Evolutionary conservation across 2,329 filamentous ascomycete genomes (phyloP).

Genomic region (Fusarium verrucosum): DNA sequence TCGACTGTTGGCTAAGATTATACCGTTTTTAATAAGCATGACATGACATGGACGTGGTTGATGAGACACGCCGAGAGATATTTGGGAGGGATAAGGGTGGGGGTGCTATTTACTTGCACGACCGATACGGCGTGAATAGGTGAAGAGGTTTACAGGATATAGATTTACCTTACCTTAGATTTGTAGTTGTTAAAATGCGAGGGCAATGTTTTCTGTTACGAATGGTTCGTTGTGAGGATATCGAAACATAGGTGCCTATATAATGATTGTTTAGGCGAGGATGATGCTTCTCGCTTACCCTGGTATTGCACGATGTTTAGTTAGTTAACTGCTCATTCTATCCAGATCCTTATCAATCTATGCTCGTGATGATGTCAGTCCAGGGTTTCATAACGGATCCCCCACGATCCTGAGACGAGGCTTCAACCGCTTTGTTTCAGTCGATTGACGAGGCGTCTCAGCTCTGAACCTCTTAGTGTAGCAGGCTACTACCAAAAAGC

Average conservation of each 20-base stretch:
- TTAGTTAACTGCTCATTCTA: too few relatives aligned
- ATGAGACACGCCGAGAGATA: conserved; percentile 39
- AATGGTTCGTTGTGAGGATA: neutral
- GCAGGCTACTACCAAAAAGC: conserved; percentile 17
- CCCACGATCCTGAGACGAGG: conserved; percentile 21
- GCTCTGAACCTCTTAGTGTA: conserved; percentile 18
- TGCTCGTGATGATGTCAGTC: neutral
- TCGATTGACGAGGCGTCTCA: conserved; percentile 35
- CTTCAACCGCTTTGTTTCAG: conserved; percentile 41
- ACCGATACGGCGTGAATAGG: conserved; percentile 34
- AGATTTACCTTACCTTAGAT: conserved; percentile 47
- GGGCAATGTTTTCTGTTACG: conserved; percentile 33
- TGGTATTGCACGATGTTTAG: too few relatives aligned
- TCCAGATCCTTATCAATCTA: neutral
- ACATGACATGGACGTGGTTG: conserved; percentile 43
- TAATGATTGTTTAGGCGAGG: neutral
- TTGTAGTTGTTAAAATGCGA: conserved; percentile 35
- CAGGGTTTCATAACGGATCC: conserved; percentile 7
- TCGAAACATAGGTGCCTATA: neutral
- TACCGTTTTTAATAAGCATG: conserved; percentile 48
- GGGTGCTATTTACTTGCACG: conserved; percentile 29
- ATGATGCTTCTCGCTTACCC: neutral
- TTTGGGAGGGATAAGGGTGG: conserved; percentile 23
- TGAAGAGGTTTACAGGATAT: conserved; percentile 36
- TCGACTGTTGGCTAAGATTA: conserved; percentile 42